These are phyloP conservation scores for Trichoderma sp. DNA, from an alignment of 2,329 filamentous ascomycete genomes.

Conservation along the genomic window DNA sequence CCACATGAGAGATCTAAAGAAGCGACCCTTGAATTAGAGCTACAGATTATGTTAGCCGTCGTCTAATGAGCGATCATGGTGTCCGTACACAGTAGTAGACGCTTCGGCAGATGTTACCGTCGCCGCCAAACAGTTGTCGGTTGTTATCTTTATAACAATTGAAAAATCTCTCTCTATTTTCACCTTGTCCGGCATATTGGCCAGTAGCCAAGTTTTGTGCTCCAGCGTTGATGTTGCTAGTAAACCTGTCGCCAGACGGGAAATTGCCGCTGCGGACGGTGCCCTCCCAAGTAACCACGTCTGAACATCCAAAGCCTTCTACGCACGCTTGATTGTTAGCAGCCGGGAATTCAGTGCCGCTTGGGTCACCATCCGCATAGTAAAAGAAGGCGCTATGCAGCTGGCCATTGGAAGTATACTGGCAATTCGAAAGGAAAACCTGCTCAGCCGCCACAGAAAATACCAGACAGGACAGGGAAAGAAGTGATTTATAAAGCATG, in stretches of 20 bases:
- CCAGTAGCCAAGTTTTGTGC: neutral
- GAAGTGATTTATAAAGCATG: neutral
- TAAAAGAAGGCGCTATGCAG: neutral
- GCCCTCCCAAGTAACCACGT: neutral
- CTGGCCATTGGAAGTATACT: neutral
- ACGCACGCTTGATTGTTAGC: neutral
- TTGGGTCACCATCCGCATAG: neutral
- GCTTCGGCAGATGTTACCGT: neutral
- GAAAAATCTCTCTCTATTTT: neutral
- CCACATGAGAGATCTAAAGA: neutral
- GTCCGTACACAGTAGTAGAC: neutral
- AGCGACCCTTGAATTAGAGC: neutral
- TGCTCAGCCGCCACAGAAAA: neutral
- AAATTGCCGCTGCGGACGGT: neutral
- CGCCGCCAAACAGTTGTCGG: neutral
- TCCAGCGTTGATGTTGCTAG: neutral
- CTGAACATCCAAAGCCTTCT: neutral
- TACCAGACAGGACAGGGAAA: neutral
- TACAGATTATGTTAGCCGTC: neutral
- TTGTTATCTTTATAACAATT: neutral
- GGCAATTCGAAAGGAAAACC: neutral
- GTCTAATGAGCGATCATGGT: neutral
- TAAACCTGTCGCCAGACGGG: neutral
- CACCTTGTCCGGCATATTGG: neutral
- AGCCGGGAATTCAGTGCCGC: neutral